A percentile compares a stretch with the other conserved stretches of the same genome.
Evolutionary conservation across 352 stramenopile genomes (phyloP).

Genomic region (Phytophthora brassicae): DNA sequence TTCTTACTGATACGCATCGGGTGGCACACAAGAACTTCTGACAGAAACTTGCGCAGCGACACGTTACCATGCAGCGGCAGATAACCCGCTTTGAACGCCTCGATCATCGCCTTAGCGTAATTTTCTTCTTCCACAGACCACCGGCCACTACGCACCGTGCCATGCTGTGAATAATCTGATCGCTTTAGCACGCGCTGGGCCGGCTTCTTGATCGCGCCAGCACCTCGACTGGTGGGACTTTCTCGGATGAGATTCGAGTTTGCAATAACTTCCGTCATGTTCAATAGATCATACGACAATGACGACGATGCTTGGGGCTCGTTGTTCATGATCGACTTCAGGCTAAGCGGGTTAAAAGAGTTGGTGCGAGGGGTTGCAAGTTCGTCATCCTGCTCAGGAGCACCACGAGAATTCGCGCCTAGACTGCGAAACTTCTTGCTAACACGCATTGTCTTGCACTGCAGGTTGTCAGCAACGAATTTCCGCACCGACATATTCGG

Average conservation of each 20-base stretch:
- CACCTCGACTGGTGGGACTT: slow-evolving; percentile 20
- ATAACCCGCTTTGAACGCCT: slow-evolving; percentile 73
- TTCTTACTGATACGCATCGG: slow-evolving; percentile 93
- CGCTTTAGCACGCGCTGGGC: slow-evolving; percentile 62
- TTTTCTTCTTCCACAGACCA: slow-evolving; percentile 77
- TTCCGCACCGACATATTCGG: slow-evolving; percentile 57
- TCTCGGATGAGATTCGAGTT: slow-evolving; percentile 28
- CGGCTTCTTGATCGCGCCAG: slow-evolving; percentile 34
- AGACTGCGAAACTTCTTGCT: slow-evolving; percentile 69
- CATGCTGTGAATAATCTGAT: slow-evolving; percentile 80
- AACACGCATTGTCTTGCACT: slow-evolving; percentile 69
- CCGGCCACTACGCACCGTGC: slow-evolving; percentile 64
- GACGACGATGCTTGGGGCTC: slow-evolving; percentile 32
- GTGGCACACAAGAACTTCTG: slow-evolving; percentile 85
- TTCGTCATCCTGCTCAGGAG: slow-evolving; percentile 5
- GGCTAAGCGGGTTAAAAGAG: slow-evolving; percentile 64
- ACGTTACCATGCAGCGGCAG: slow-evolving; percentile 80
- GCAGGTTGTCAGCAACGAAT: slow-evolving; percentile 54
- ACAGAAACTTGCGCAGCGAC: slow-evolving; percentile 85
- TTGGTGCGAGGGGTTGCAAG: slow-evolving; percentile 14
- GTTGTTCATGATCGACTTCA: slow-evolving; percentile 81
- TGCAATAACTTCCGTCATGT: slow-evolving; percentile 26
- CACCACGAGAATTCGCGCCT: slow-evolving; percentile 13
- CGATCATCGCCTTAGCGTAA: slow-evolving; percentile 84
- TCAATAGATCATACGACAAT: slow-evolving; percentile 14